Conservation (phyloP, 108 stramenopile species). For the Pinguiococcus pyrenoidosus region DNA sequence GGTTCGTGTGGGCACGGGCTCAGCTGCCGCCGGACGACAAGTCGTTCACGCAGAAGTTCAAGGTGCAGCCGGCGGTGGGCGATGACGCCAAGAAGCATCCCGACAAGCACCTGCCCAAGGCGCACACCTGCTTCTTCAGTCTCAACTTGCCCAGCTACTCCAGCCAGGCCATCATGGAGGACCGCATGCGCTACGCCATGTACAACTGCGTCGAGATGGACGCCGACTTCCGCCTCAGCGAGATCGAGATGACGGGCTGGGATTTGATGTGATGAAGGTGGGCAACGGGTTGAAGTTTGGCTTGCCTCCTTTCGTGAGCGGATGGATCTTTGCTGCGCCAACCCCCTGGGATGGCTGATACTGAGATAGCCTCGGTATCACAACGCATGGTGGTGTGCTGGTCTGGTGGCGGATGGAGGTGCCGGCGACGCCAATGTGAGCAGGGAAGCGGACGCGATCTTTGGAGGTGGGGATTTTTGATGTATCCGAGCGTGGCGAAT, state of each 20-base stretch:
- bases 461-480: too few species aligned
- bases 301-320: too few species aligned
- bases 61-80: conserved; percentile 20
- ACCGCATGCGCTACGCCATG: conserved; percentile 42
- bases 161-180: conserved; percentile 17
- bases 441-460: too few species aligned
- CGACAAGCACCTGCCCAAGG: conserved; percentile 40
- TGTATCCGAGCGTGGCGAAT: too few species aligned
- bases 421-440: too few species aligned
- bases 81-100: conserved; percentile 29
- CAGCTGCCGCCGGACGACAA: conserved; percentile 30
- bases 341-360: too few species aligned
- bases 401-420: too few species aligned
- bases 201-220: conserved; percentile 39
- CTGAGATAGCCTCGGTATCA: too few species aligned
- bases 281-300: too few species aligned
- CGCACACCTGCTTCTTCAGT: conserved; percentile 52
- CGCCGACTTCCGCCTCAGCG: conserved; percentile 34
- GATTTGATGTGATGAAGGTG: too few species aligned
- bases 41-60: conserved; percentile 41
- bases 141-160: conserved; percentile 43
- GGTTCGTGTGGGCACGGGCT: conserved; percentile 43
- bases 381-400: too few species aligned
- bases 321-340: too few species aligned
- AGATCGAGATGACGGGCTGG: conserved; percentile 4